Conservation (phyloP, 2,329 filamentous ascomycete genomes). For the Botrytis hyacinthi region DNA sequence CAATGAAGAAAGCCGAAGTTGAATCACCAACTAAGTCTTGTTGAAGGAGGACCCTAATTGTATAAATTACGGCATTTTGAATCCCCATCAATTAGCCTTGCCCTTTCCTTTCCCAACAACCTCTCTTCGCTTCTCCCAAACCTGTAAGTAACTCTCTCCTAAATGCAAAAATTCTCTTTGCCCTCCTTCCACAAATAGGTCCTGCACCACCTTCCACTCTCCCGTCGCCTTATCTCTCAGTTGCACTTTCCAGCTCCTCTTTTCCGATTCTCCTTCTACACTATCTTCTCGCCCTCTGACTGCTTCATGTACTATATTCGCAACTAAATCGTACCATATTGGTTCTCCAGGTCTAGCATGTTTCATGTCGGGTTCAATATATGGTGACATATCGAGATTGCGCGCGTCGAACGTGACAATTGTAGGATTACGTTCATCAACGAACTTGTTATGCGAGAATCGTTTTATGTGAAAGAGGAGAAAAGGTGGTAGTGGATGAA, state of each 20-base stretch:
- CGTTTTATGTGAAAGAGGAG: conserved; percentile 95
- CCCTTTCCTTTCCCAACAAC: conserved; percentile 26
- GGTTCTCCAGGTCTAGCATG: conserved; percentile 72
- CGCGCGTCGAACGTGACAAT: conserved; percentile 94
- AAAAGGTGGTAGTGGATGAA: conserved; percentile 88
- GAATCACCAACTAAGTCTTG: neutral
- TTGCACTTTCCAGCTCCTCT: conserved; percentile 92
- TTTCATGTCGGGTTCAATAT: conserved; percentile 81
- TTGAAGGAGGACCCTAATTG: neutral
- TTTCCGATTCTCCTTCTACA: conserved; percentile 85
- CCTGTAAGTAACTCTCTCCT: conserved; percentile 91
- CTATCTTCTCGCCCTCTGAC: conserved; percentile 74
- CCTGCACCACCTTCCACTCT: conserved; percentile 90
- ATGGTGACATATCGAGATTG: conserved; percentile 82
- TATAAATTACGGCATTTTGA: neutral
- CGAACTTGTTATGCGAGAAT: conserved; percentile 95
- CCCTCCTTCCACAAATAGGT: conserved; percentile 87
- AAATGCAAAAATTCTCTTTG: conserved; percentile 88
- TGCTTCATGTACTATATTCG: conserved; percentile 88
- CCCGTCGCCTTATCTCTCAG: conserved; percentile 74
- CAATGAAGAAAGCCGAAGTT: neutral
- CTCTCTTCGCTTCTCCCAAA: conserved; percentile 82
- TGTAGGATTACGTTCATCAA: conserved; percentile 92
- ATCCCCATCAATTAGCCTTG: neutral
- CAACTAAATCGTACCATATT: conserved; percentile 91